phyloP scores from a whole-genome alignment of 2,329 filamentous ascomycete species.

The Xylaria sp. region DNA sequence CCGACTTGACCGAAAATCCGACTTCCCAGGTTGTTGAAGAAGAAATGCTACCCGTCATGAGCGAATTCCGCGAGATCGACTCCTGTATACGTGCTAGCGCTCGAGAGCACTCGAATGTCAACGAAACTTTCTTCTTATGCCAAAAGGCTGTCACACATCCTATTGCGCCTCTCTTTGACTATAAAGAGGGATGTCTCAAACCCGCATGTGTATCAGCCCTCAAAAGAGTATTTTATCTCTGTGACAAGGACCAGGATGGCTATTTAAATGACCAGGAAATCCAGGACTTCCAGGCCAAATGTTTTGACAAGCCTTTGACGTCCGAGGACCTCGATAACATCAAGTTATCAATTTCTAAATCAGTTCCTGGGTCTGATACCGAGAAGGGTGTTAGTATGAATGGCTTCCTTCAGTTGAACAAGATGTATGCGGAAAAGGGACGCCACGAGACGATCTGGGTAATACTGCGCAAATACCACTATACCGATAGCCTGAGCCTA shows the following conservation, averaged over 20 bases:
- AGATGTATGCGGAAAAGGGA: constrained; percentile 95
- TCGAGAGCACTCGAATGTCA: constrained; percentile 90
- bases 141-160: constrained; percentile 98
- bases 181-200: constrained; percentile 90
- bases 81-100: constrained; percentile 96
- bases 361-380: constrained; percentile 69
- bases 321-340: constrained; percentile 88
- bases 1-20: constrained; percentile 81
- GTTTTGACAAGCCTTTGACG: constrained; percentile 88
- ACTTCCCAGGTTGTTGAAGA: constrained; percentile 91
- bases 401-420: constrained; percentile 91
- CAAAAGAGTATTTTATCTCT: constrained; percentile 92
- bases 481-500: constrained; percentile 92
- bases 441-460: constrained; percentile 99
- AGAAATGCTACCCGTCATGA: constrained; percentile 98
- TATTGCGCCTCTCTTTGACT: constrained; percentile 95
- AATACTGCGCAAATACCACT: constrained; percentile 92
- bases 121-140: constrained; percentile 96
- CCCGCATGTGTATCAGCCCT: constrained; percentile 88
- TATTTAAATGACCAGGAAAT: constrained; percentile 91
- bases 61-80: constrained; percentile 98
- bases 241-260: constrained; percentile 95
- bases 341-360: constrained; percentile 83
- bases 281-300: constrained; percentile 88
- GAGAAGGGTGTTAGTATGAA: constrained; percentile 80